A percentile compares a stretch with the other conserved stretches of the same genome.
phyloP scores from a whole-genome alignment of 2,329 filamentous ascomycete species.

The Xylaria sp. region DNA sequence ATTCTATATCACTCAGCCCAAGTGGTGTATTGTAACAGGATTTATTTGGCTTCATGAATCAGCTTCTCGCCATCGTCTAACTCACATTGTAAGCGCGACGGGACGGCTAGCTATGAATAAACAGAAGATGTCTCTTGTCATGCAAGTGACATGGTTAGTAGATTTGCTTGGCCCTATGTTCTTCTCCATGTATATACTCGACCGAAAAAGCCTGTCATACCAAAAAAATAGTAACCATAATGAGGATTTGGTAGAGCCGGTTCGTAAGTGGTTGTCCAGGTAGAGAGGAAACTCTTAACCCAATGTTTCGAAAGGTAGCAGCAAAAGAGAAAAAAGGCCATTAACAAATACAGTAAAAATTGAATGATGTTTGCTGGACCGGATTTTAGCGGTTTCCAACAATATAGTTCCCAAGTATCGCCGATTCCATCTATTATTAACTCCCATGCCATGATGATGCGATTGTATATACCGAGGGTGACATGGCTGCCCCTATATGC shows the following conservation, averaged over 20 bases:
- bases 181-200: conserved; percentile 28
- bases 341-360: conserved; percentile 38
- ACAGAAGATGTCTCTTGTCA: conserved; percentile 17
- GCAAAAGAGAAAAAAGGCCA: conserved; percentile 30
- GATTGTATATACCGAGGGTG: conserved; percentile 32
- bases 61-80: conserved; percentile 13
- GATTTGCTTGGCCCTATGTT: conserved; percentile 30
- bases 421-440: conserved; percentile 39
- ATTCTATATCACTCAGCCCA: background rate
- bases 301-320: conserved; percentile 22
- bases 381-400: conserved; percentile 27
- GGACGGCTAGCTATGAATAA: conserved; percentile 17
- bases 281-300: conserved; percentile 23
- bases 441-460: conserved; percentile 37
- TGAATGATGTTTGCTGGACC: conserved; percentile 16
- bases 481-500: conserved; percentile 28
- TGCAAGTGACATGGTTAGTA: conserved; percentile 19
- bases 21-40: conserved; percentile 8
- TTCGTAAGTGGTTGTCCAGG: conserved; percentile 30
- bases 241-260: conserved; percentile 15
- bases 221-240: conserved; percentile 5
- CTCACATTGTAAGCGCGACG: conserved; percentile 3
- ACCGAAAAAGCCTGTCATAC: conserved; percentile 18
- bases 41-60: conserved; percentile 20
- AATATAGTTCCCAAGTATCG: conserved; percentile 22